Base-by-base conservation (phyloP, 1,284 basidiomycete genomes). In the Bjerkandera adusta region DNA sequence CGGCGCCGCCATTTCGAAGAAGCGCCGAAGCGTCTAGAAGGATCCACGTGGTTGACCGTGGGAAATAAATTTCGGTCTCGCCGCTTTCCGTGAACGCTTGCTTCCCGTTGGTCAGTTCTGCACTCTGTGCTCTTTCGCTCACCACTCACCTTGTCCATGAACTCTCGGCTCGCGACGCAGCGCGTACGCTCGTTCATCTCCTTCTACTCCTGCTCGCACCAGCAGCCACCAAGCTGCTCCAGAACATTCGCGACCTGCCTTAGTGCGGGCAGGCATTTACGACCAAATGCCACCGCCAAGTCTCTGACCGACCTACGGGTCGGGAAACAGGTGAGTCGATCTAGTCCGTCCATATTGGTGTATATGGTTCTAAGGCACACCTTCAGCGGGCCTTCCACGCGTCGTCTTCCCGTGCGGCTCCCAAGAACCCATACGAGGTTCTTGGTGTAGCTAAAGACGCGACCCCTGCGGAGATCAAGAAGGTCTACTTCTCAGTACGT, bases 401-500 rank as follows among this genome's bases (percentile, higher is more conserved):
- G 11, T 82, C 90, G 20, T 60, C 74, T 12, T 65, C 75, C 13
- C 66, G 69, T 36, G 63, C 62, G 48, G 83, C 83, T 2, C 64
- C 79, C n/a, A 97, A 93, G 66, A 86, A 94, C 64, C 97, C 97
- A 0, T 99, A 99, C 67, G 69, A 89, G 36, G 86, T 92, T 15
- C 72, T 99, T 7, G 96, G 96, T 22, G 89, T 99, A 11, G 79
- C 79, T 57, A 84, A 85, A 59, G 92, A 95, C 66, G 90, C 96
- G 36, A 77, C 83, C 21, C 65, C 83, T 15, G 81, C 86, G 35
- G 94, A 99, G 57, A 97, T 99, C 62, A 99, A 99, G 79, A 96
- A 97, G 68, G 80, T 82, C 1, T 99, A 99, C 68, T 99, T 98
- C 67, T 78, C 85, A 58, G 95, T 95, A 63, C 60, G 85, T 65